These are phyloP conservation scores for Rubia peregrina DNA, from an alignment of 305 asterid species.

Conservation along the genomic window DNA sequence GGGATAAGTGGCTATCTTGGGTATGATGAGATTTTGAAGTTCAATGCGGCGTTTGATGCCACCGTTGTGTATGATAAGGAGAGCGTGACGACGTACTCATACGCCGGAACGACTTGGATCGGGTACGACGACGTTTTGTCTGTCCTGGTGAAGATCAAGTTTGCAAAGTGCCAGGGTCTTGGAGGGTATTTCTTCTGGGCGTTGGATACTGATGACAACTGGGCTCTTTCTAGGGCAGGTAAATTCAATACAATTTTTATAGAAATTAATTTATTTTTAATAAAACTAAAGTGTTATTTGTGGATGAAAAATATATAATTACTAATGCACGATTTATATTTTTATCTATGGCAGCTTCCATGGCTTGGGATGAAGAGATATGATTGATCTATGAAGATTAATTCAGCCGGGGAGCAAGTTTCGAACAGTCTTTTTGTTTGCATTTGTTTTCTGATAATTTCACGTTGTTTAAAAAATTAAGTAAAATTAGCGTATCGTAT, in stretches of 20 bases:
- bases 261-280: background rate
- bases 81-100: slow-evolving; percentile 49
- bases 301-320: background rate
- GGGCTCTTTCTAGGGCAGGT: slow-evolving; percentile 59
- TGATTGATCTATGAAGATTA: slow-evolving; percentile 18
- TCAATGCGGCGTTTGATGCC: slow-evolving; percentile 36
- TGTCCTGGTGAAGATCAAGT: slow-evolving; percentile 30
- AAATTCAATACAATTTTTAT: background rate
- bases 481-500: background rate
- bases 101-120: slow-evolving; percentile 42
- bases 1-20: slow-evolving; percentile 38
- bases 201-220: slow-evolving; percentile 42
- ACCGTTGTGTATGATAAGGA: slow-evolving; percentile 35
- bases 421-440: background rate
- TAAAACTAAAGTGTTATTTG: no score
- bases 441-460: background rate
- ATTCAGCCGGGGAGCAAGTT: background rate
- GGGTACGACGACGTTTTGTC: slow-evolving; percentile 47
- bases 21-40: slow-evolving; percentile 32
- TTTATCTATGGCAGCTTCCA: slow-evolving; percentile 33
- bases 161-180: slow-evolving; percentile 42
- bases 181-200: slow-evolving; percentile 77
- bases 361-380: slow-evolving; percentile 46
- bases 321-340: background rate
- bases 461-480: background rate